phyloP scores from a whole-genome alignment of 139 green algal species.

The Tetradesmus lagerheimii region DNA sequence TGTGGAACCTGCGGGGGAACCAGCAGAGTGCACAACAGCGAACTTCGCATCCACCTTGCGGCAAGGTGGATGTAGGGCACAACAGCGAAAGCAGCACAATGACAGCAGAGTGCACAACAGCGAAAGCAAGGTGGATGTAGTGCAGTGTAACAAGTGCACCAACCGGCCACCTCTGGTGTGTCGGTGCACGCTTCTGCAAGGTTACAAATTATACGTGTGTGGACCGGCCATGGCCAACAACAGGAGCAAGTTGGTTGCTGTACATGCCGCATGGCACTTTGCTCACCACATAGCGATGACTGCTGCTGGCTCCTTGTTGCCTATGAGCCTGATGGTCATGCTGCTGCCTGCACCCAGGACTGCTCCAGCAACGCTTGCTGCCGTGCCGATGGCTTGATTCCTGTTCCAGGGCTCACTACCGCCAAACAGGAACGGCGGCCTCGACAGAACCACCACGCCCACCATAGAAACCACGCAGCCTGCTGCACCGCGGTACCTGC shows the following conservation, averaged over 20 bases:
- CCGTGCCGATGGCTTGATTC: neutral
- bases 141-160: too few species aligned
- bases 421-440: slow-evolving; percentile 41
- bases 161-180: too few species aligned
- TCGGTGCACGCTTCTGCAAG: too few species aligned
- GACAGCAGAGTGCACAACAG: too few species aligned
- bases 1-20: slow-evolving; percentile 32
- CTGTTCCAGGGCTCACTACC: neutral
- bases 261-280: too few species aligned
- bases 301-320: slow-evolving; percentile 16
- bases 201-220: too few species aligned
- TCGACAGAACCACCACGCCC: slow-evolving; percentile 6
- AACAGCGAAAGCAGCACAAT: too few species aligned
- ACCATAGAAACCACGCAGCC: neutral
- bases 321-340: slow-evolving; percentile 32
- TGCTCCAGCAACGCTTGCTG: neutral
- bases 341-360: slow-evolving; percentile 16
- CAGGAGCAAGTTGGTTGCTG: too few species aligned
- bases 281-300: slow-evolving; percentile 30
- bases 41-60: too few species aligned
- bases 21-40: neutral
- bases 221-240: too few species aligned
- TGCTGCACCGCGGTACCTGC: slow-evolving; percentile 13
- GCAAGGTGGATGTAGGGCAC: too few species aligned
- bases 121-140: too few species aligned